Conservation (phyloP, 2,329 filamentous ascomycete species). For the Fusarium sp. region DNA sequence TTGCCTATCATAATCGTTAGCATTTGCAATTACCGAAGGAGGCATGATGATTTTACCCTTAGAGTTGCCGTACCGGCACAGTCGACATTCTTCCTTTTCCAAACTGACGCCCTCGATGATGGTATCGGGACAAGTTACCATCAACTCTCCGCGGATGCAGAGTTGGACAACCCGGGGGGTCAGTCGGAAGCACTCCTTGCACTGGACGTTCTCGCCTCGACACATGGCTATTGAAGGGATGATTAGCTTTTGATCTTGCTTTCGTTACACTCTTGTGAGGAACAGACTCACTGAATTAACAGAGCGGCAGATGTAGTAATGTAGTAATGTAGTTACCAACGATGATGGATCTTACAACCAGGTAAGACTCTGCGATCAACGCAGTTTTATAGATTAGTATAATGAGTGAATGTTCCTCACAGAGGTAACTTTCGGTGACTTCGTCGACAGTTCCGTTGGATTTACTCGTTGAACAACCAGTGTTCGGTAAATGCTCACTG, state of each 20-base stretch:
- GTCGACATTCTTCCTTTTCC: constrained; percentile 20
- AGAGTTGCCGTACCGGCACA: constrained; percentile 14
- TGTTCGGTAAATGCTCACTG: neutral
- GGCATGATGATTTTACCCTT: constrained; percentile 19
- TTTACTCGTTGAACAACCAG: constrained; percentile 23
- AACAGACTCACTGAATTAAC: neutral
- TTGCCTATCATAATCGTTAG: constrained; percentile 24
- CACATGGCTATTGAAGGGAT: constrained; percentile 22
- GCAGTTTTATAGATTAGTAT: constrained; percentile 8
- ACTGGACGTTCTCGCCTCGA: constrained; percentile 34
- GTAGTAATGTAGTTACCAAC: neutral
- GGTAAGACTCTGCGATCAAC: constrained; percentile 8
- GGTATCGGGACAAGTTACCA: constrained; percentile 23
- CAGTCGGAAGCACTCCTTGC: constrained; percentile 30
- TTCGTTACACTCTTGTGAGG: too few species aligned
- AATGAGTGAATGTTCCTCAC: constrained; percentile 1
- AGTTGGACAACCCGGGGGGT: constrained; percentile 11
- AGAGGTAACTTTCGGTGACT: neutral
- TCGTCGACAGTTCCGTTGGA: neutral
- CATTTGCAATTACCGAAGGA: neutral
- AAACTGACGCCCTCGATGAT: constrained; percentile 29
- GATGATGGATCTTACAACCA: constrained; percentile 1
- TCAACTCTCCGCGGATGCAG: constrained; percentile 32
- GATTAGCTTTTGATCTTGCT: neutral
- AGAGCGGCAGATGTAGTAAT: neutral